phyloP scores from a whole-genome alignment of 176 grass and related monocot species.

The Musa beccarii region DNA sequence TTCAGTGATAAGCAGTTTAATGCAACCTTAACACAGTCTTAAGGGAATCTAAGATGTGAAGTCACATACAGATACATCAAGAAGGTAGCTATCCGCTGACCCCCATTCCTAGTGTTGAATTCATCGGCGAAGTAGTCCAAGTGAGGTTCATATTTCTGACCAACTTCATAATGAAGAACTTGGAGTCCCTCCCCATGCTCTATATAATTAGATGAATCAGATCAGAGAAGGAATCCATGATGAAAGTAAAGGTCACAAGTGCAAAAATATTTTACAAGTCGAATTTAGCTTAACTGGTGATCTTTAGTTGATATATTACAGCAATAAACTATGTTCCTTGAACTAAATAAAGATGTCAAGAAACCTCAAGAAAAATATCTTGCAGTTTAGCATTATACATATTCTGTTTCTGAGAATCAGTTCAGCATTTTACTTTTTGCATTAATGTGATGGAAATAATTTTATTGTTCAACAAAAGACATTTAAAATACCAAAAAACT shows the following conservation, averaged over 20 bases:
- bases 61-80: slow-evolving; percentile 94
- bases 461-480: too few species aligned
- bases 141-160: slow-evolving; percentile 91
- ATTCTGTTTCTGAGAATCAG: too few species aligned
- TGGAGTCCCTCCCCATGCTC: slow-evolving; percentile 88
- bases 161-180: slow-evolving; percentile 85
- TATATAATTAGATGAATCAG: slow-evolving; percentile 10
- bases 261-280: too few species aligned
- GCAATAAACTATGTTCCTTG: too few species aligned
- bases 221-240: not conserved
- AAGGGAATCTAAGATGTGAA: slow-evolving; percentile 2
- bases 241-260: not conserved
- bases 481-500: too few species aligned
- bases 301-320: too few species aligned
- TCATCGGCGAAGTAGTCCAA: slow-evolving; percentile 86
- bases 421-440: too few species aligned
- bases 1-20: not conserved
- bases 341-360: too few species aligned
- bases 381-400: too few species aligned
- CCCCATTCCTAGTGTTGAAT: slow-evolving; percentile 86
- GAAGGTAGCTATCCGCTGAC: slow-evolving; percentile 83
- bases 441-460: too few species aligned
- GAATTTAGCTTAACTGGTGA: too few species aligned
- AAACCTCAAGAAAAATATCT: too few species aligned
- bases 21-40: not conserved